phyloP scores from a whole-genome alignment of 495 filamentous ascomycete species.

The Penicillium chermesinum region DNA sequence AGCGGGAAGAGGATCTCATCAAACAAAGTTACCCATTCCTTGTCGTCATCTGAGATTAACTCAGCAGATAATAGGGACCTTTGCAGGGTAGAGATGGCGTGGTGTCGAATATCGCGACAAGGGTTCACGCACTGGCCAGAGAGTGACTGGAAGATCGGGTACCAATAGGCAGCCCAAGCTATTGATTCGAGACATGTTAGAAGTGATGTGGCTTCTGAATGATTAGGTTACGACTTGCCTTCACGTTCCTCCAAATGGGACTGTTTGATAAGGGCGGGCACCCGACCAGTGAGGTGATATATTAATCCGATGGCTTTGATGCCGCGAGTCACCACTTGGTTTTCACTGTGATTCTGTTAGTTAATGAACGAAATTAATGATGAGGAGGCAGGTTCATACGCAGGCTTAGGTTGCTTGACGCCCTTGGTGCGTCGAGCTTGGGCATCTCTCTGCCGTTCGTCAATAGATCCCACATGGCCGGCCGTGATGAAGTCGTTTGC shows the following conservation, averaged over 20 bases:
- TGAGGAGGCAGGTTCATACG: constrained; percentile 37
- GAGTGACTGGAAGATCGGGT: constrained; percentile 84
- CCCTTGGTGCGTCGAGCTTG: constrained; percentile 46
- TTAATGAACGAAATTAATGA: background rate
- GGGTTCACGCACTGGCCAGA: constrained; percentile 91
- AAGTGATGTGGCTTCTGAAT: background rate
- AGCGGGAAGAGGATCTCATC: constrained; percentile 94
- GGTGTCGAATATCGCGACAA: constrained; percentile 85
- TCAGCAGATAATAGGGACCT: constrained; percentile 77
- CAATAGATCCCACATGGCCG: constrained; percentile 70
- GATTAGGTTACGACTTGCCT: constrained; percentile 38
- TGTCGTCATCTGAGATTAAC: constrained; percentile 67
- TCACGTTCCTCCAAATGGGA: constrained; percentile 87
- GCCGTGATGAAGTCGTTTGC: constrained; percentile 87
- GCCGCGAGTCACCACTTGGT: constrained; percentile 69
- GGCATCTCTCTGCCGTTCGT: constrained; percentile 74
- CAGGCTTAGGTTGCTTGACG: constrained; percentile 52
- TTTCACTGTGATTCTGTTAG: constrained; percentile 48
- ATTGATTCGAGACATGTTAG: constrained; percentile 13
- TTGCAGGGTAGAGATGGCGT: constrained; percentile 83
- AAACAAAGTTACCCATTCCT: constrained; percentile 94
- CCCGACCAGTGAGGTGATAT: constrained; percentile 70
- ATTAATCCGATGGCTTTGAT: constrained; percentile 76
- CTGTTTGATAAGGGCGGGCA: constrained; percentile 80
- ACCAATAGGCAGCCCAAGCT: constrained; percentile 99